A percentile compares a stretch with the other conserved stretches of the same genome.
Evolutionary conservation across 352 stramenopile species (phyloP).

Genomic region (Phytophthora tentaculata): DNA sequence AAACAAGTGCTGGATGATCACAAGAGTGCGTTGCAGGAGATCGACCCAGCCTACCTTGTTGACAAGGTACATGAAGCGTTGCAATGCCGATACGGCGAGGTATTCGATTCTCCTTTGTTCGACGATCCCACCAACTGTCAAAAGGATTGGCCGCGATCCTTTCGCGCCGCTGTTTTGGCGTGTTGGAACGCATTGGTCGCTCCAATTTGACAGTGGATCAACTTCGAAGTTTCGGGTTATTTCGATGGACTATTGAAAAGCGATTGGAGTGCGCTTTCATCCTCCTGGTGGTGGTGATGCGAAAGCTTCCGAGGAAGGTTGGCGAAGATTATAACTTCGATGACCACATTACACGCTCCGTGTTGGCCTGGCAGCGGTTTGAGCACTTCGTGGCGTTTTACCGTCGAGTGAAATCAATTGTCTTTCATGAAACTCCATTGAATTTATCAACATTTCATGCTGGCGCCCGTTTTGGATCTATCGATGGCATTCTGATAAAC

Average conservation of each 20-base stretch:
- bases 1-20: too few species aligned
- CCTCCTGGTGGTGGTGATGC: constrained; percentile 10
- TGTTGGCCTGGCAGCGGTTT: constrained; percentile 13
- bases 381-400: constrained; percentile 16
- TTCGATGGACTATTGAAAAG: neutral
- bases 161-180: neutral
- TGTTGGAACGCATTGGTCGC: neutral
- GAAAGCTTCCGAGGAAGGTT: neutral
- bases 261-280: constrained; percentile 19
- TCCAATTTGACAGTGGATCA: constrained; percentile 11
- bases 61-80: too few species aligned
- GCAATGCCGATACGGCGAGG: too few species aligned
- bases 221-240: constrained; percentile 14
- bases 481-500: neutral
- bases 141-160: neutral
- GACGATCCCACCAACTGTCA: too few species aligned
- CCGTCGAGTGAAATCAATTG: constrained; percentile 19
- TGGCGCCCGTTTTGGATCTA: constrained; percentile 6
- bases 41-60: too few species aligned
- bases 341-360: neutral
- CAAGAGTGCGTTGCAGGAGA: too few species aligned
- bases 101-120: too few species aligned
- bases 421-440: neutral
- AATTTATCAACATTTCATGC: constrained; percentile 5
- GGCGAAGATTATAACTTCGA: constrained; percentile 2